These are phyloP conservation scores for Pseudevernia furfuracea DNA, from an alignment of 495 filamentous ascomycete species.

Conservation along the genomic window DNA sequence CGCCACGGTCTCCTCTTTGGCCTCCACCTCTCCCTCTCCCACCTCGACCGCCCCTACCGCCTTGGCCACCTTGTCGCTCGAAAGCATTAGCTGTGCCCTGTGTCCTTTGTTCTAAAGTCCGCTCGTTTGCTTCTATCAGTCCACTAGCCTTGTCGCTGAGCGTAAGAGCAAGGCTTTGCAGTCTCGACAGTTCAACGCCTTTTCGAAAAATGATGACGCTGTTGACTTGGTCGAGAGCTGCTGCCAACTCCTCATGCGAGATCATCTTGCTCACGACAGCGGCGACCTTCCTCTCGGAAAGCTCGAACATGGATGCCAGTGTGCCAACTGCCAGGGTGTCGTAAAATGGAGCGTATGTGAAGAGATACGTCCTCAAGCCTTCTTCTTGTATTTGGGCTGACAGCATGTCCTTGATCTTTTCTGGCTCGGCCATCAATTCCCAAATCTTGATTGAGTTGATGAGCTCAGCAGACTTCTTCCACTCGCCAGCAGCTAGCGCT, in stretches of 20 bases:
- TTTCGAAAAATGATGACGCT: constrained; percentile 97
- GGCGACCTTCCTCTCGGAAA: constrained; percentile 77
- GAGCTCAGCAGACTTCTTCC: constrained; percentile 91
- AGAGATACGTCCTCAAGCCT: constrained; percentile 94
- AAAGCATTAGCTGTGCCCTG: constrained; percentile 93
- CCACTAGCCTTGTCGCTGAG: constrained; percentile 91
- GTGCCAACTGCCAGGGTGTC: constrained; percentile 84
- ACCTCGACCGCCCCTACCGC: constrained; percentile 62
- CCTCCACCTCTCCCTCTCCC: constrained; percentile 57
- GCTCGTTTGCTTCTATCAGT: constrained; percentile 94
- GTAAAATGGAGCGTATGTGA: constrained; percentile 99
- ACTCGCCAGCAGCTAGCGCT: constrained; percentile 90
- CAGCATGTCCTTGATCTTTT: constrained; percentile 92
- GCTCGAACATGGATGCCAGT: constrained; percentile 90
- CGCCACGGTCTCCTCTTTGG: constrained; percentile 58
- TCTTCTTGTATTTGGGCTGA: constrained; percentile 97
- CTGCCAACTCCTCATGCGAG: constrained; percentile 93
- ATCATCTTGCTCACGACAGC: constrained; percentile 99
- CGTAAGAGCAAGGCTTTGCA: constrained; percentile 91
- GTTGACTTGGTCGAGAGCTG: constrained; percentile 96
- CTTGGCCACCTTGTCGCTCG: constrained; percentile 73
- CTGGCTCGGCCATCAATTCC: constrained; percentile 82
- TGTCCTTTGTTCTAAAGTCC: constrained; percentile 91
- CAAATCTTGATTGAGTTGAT: constrained; percentile 98
- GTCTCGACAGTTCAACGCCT: constrained; percentile 91